phyloP scores from a whole-genome alignment of 2,329 filamentous ascomycete genomes.

The Phaeosphaeriaceae sp. region DNA sequence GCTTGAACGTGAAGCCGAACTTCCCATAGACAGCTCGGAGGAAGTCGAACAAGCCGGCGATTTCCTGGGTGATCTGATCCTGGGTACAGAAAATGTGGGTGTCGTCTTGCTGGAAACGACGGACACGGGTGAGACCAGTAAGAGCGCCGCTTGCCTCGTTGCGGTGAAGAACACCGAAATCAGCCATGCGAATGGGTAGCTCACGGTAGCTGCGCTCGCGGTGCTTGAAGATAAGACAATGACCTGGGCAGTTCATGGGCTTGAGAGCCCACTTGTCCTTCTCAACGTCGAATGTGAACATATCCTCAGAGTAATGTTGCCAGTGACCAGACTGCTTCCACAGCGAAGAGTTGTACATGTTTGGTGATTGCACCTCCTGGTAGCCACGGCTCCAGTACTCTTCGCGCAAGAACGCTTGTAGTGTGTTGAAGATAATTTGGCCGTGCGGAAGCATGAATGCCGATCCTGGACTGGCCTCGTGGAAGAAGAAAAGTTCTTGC shows the following conservation, averaged over 20 bases:
- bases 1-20: slow-evolving; percentile 88
- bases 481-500: slow-evolving; percentile 97
- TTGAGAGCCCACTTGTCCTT: slow-evolving; percentile 88
- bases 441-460: slow-evolving; percentile 93
- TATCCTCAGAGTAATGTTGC: slow-evolving; percentile 91
- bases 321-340: slow-evolving; percentile 98
- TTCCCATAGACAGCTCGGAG: slow-evolving; percentile 80
- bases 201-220: slow-evolving; percentile 87
- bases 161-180: slow-evolving; percentile 93
- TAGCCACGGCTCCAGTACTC: slow-evolving; percentile 96
- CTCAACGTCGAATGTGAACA: slow-evolving; percentile 86
- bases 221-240: slow-evolving; percentile 87
- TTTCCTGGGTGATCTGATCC: slow-evolving; percentile 78
- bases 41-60: slow-evolving; percentile 87
- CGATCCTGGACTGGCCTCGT: slow-evolving; percentile 90
- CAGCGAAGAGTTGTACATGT: slow-evolving; percentile 91
- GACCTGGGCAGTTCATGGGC: slow-evolving; percentile 98
- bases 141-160: slow-evolving; percentile 95
- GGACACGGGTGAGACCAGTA: slow-evolving; percentile 87
- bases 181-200: slow-evolving; percentile 88
- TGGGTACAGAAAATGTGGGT: slow-evolving; percentile 94
- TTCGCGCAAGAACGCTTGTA: slow-evolving; percentile 80
- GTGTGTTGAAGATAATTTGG: slow-evolving; percentile 89
- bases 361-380: slow-evolving; percentile 93
- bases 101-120: slow-evolving; percentile 95